These are phyloP conservation scores for Rubia yunnanensis DNA, from an alignment of 257 asterid genomes.

Conservation along the genomic window DNA sequence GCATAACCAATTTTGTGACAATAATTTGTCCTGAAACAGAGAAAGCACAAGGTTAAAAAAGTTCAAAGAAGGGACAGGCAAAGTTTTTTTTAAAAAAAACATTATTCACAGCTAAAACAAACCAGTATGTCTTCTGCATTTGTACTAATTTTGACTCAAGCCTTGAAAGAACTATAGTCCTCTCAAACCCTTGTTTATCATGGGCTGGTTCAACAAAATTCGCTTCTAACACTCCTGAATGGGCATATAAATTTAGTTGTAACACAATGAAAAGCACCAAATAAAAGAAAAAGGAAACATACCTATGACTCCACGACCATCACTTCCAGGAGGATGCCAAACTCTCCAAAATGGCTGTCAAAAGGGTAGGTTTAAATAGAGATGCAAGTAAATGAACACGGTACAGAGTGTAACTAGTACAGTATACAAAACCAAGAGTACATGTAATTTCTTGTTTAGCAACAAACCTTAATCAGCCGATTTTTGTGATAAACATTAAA, in stretches of 20 bases:
- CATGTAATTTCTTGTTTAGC: neutral
- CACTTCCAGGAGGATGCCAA: slow-evolving; percentile 96
- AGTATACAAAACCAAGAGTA: neutral
- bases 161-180: slow-evolving; percentile 79
- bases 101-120: slow-evolving; percentile 16
- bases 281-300: slow-evolving; percentile 13
- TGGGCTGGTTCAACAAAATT: slow-evolving; percentile 99
- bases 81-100: neutral
- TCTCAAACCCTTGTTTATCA: slow-evolving; percentile 97
- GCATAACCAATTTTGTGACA: slow-evolving; percentile 93
- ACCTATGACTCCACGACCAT: slow-evolving; percentile 99
- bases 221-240: slow-evolving; percentile 88
- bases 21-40: slow-evolving; percentile 46
- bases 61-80: neutral
- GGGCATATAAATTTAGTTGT: slow-evolving; percentile 18
- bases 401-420: neutral
- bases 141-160: slow-evolving; percentile 63
- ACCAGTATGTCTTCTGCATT: slow-evolving; percentile 89
- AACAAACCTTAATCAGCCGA: slow-evolving; percentile 81
- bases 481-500: slow-evolving; percentile 97
- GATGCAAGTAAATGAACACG: neutral
- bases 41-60: slow-evolving; percentile 7
- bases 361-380: neutral
- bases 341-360: slow-evolving; percentile 93
- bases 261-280: slow-evolving; percentile 5